phyloP scores from a whole-genome alignment of 2,329 filamentous ascomycete species.

The Aspergillus latus region DNA sequence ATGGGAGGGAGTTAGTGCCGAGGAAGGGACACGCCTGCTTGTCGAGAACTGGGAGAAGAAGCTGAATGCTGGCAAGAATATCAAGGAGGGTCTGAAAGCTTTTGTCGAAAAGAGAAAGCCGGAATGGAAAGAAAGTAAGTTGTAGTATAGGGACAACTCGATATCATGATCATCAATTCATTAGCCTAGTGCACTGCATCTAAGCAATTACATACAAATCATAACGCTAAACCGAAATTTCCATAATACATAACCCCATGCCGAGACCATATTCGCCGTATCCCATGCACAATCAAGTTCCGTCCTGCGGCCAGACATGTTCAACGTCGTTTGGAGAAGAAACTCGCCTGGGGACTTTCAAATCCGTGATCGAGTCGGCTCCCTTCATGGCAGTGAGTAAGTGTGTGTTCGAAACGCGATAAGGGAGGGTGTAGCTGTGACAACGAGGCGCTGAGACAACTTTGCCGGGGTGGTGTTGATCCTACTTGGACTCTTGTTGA shows the following conservation, averaged over 20 bases:
- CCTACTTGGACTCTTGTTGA: slow-evolving; percentile 55
- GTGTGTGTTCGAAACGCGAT: slow-evolving; percentile 15
- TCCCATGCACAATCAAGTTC: slow-evolving; percentile 29
- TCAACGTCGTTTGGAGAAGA: slow-evolving; percentile 21
- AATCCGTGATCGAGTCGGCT: slow-evolving; percentile 30
- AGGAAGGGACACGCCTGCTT: slow-evolving; percentile 60
- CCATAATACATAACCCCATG: slow-evolving; percentile 27
- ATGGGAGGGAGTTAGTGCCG: slow-evolving; percentile 68
- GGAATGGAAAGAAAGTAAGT: slow-evolving; percentile 54
- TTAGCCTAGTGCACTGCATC: slow-evolving; percentile 24
- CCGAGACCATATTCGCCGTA: slow-evolving; percentile 33
- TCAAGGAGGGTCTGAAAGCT: slow-evolving; percentile 69
- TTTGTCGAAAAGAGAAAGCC: slow-evolving; percentile 76
- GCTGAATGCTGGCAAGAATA: slow-evolving; percentile 68
- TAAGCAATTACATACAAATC: slow-evolving; percentile 19
- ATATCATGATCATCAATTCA: slow-evolving; percentile 8
- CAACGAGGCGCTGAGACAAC: slow-evolving; percentile 6
- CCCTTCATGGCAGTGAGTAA: slow-evolving; percentile 23
- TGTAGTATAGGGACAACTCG: slow-evolving; percentile 25
- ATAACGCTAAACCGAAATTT: slow-evolving; percentile 23
- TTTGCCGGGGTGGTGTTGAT: slow-evolving; percentile 10
- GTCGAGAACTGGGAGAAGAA: slow-evolving; percentile 58
- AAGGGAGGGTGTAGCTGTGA: slow-evolving; percentile 4
- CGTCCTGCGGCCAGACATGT: slow-evolving; percentile 27
- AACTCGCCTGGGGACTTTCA: slow-evolving; percentile 21